Conservation (phyloP, 1,139 yeast species). For the Geotrichum fermentans region DNA sequence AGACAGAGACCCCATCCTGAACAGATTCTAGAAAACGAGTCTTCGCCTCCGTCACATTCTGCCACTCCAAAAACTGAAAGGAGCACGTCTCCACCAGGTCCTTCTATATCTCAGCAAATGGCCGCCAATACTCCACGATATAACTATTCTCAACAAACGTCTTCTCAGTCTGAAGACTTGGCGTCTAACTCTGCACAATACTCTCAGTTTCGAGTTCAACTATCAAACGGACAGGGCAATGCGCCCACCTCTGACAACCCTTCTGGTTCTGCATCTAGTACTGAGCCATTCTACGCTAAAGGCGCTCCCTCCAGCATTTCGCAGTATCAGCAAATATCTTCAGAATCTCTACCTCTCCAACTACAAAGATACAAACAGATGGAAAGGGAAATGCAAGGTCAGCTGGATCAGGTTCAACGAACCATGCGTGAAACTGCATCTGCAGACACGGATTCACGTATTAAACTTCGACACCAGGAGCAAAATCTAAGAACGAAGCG, state of each 20-base stretch:
- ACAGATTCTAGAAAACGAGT: conserved; percentile 7
- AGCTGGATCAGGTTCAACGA: conserved; percentile 25
- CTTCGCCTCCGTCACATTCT: background rate
- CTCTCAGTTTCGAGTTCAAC: conserved; percentile 8
- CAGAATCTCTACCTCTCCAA: conserved; percentile 12
- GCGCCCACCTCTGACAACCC: conserved; percentile 1
- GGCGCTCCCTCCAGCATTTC: background rate
- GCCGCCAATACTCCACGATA: background rate
- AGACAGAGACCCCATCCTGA: conserved; percentile 1
- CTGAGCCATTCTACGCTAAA: background rate
- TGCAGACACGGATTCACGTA: conserved; percentile 24
- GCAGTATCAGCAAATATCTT: conserved; percentile 1
- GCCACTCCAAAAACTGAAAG: background rate
- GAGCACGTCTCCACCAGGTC: background rate
- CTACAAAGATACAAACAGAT: conserved; percentile 12
- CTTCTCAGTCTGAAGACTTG: background rate
- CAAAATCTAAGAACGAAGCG: conserved; percentile 26
- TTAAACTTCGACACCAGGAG: conserved; percentile 26
- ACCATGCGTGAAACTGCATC: conserved; percentile 26
- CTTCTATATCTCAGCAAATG: conserved; percentile 8
- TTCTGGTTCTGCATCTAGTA: background rate
- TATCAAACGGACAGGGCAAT: too few species aligned
- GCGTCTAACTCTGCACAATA: conserved; percentile 1
- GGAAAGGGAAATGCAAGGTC: conserved; percentile 20
- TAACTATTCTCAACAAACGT: background rate